phyloP scores from a whole-genome alignment of 257 asterid genomes.

The Lavandula angustifolia region DNA sequence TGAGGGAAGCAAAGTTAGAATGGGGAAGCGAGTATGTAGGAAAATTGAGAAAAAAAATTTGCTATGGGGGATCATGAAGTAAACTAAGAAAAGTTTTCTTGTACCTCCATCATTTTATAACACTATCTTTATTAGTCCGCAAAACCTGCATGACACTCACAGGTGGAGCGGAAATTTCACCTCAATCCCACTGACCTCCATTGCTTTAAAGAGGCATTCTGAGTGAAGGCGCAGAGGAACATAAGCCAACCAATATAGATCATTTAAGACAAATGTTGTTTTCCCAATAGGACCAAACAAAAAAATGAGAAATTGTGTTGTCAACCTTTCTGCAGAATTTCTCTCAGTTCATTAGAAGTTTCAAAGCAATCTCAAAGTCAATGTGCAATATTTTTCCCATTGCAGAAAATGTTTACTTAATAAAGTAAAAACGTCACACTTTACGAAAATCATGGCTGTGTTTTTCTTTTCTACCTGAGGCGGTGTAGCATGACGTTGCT shows the following conservation, averaged over 20 bases:
- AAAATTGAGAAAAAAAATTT: too few species aligned
- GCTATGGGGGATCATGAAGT: conserved; percentile 9
- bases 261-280: background rate
- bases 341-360: conserved; percentile 99
- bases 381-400: conserved; percentile 99
- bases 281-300: background rate
- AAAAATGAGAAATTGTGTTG: conserved; percentile 20
- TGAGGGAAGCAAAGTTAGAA: too few species aligned
- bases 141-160: conserved; percentile 99
- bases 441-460: conserved; percentile 3
- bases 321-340: conserved; percentile 96
- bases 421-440: conserved; percentile 26
- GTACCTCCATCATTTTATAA: conserved; percentile 99
- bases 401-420: conserved; percentile 40
- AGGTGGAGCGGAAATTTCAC: conserved; percentile 97
- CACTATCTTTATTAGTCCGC: conserved; percentile 88
- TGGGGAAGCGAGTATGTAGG: too few species aligned
- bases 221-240: conserved; percentile 98
- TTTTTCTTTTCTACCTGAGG: conserved; percentile 57
- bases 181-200: conserved; percentile 99
- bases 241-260: conserved; percentile 44
- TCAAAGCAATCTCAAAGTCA: conserved; percentile 99
- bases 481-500: conserved; percentile 99
- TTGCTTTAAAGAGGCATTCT: conserved; percentile 99
- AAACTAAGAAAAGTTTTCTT: conserved; percentile 12